A percentile compares a stretch with the other conserved stretches of the same genome.
Conservation (phyloP, 2,329 filamentous ascomycete genomes). For the Colletotrichum australisinense region DNA sequence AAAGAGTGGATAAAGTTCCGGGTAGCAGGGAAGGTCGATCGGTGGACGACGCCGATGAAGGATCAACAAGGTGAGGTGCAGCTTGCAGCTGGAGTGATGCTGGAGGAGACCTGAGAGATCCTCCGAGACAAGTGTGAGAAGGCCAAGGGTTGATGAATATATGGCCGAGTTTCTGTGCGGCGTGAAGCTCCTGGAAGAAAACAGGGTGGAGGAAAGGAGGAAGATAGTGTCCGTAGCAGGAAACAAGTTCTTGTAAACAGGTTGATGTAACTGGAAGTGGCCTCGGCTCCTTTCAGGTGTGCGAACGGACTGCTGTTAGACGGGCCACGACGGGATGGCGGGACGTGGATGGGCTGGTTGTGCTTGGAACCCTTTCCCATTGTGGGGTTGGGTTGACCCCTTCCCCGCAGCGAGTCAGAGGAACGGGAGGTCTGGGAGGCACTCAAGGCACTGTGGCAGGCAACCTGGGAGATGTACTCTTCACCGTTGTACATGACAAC, state of each 20-base stretch:
- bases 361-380: not conserved
- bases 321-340: conserved; percentile 1
- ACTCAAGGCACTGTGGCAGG: not conserved
- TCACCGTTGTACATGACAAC: not conserved
- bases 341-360: not conserved
- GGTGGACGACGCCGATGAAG: not conserved
- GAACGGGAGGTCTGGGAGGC: not conserved
- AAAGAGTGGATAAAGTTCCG: conserved; percentile 7
- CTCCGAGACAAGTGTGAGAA: not conserved
- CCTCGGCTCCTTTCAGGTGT: conserved; percentile 13
- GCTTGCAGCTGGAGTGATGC: not conserved
- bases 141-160: not conserved
- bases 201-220: not conserved
- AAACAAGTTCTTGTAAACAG: conserved; percentile 6
- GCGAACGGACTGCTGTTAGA: conserved; percentile 13
- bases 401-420: conserved; percentile 27
- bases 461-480: not conserved
- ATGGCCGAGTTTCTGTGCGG: not conserved
- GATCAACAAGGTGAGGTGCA: conserved; percentile 25
- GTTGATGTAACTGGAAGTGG: not conserved
- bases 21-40: conserved; percentile 22
- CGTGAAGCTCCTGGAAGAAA: not conserved
- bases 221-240: conserved; percentile 9
- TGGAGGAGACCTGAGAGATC: not conserved
- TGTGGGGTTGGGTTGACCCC: conserved; percentile 15